phyloP scores from a whole-genome alignment of 2,329 filamentous ascomycete species.

The Leptodontidium sp. region DNA sequence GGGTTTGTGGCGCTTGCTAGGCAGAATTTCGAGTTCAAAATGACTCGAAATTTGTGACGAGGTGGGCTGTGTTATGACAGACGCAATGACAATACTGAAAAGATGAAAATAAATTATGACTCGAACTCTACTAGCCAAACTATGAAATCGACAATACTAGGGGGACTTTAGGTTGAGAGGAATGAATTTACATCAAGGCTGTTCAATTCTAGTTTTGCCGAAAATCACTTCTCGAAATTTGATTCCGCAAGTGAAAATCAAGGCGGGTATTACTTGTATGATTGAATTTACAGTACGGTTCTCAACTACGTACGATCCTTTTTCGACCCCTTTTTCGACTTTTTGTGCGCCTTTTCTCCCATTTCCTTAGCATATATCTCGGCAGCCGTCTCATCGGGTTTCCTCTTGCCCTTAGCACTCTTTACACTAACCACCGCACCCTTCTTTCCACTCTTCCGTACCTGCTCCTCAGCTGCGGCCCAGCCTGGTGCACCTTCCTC shows the following conservation, averaged over 20 bases:
- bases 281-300: constrained; percentile 12
- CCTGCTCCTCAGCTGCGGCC: constrained; percentile 79
- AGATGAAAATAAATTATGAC: neutral
- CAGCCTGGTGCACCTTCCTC: constrained; percentile 68
- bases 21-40: constrained; percentile 3
- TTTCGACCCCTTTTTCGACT: constrained; percentile 58
- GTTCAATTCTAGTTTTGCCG: too few relatives aligned
- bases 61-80: neutral
- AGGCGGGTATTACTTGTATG: constrained; percentile 9
- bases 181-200: neutral
- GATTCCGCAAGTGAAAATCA: neutral
- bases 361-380: constrained; percentile 70
- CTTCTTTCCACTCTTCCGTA: constrained; percentile 65
- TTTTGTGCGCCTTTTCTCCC: constrained; percentile 61
- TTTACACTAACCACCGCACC: constrained; percentile 82
- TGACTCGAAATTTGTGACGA: neutral
- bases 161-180: too few relatives aligned
- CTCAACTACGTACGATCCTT: constrained; percentile 32
- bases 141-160: too few relatives aligned
- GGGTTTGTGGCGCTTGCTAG: constrained; percentile 17
- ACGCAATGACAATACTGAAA: neutral
- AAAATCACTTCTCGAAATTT: neutral
- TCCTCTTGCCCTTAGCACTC: constrained; percentile 78
- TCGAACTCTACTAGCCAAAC: neutral
- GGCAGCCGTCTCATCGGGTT: constrained; percentile 65